Evolutionary conservation across 73 alveolate genomes (phyloP).

Genomic region (Tetrahymena malaccensis): DNA sequence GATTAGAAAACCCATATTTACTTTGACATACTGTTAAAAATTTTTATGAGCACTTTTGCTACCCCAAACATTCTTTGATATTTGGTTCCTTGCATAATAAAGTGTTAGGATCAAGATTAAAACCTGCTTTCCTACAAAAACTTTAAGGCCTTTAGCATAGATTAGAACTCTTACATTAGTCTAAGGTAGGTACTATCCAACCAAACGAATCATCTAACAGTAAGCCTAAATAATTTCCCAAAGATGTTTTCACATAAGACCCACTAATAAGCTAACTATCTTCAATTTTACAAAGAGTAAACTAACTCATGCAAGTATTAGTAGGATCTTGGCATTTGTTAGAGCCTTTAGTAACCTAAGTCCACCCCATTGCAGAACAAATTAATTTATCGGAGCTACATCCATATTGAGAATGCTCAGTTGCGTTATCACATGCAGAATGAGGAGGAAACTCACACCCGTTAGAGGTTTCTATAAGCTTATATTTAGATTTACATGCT

Average conservation of each 20-base stretch:
- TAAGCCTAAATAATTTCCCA: background rate
- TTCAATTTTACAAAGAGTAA: background rate
- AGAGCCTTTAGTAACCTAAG: background rate
- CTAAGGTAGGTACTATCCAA: background rate
- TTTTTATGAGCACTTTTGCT: background rate
- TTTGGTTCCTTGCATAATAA: background rate
- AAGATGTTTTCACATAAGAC: background rate
- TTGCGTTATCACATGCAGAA: background rate
- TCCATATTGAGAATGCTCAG: background rate
- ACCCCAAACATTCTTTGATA: background rate
- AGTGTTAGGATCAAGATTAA: background rate
- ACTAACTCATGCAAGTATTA: background rate
- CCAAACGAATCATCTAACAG: background rate
- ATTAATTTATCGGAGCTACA: background rate
- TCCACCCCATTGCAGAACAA: background rate
- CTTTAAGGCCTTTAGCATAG: background rate
- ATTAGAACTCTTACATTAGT: background rate
- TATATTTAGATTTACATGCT: background rate
- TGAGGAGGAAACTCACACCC: background rate
- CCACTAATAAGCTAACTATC: background rate
- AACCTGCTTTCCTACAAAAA: background rate
- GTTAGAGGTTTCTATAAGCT: background rate
- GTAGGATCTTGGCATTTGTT: background rate
- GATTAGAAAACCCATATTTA: background rate
- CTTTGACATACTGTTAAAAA: background rate